phyloP scores from a whole-genome alignment of 306 rosid species.

The Quercus dentata region DNA sequence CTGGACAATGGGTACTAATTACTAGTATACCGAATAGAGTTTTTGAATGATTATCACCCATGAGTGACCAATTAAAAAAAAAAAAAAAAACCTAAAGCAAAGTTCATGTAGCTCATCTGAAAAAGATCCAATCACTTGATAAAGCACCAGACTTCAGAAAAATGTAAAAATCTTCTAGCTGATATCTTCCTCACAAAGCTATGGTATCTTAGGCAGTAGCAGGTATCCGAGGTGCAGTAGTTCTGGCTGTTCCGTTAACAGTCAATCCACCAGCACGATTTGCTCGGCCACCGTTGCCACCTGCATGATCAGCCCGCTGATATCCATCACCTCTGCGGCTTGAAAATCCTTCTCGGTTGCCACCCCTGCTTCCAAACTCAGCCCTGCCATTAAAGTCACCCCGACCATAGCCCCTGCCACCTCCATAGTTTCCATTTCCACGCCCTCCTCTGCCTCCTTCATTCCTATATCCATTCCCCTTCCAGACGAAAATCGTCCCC shows the following conservation, averaged over 20 bases:
- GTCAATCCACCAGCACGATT: constrained; percentile 49
- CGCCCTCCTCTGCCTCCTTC: constrained; percentile 84
- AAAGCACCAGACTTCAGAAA: constrained; percentile 19
- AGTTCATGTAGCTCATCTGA: constrained; percentile 25
- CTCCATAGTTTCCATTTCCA: constrained; percentile 65
- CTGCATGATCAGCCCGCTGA: constrained; percentile 51
- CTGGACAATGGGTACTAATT: not conserved
- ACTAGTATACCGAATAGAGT: constrained; percentile 24
- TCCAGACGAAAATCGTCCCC: constrained; percentile 55
- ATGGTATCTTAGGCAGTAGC: constrained; percentile 56
- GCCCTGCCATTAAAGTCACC: constrained; percentile 47
- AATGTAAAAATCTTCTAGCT: constrained; percentile 14
- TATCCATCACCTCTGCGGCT: constrained; percentile 63
- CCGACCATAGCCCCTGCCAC: constrained; percentile 63
- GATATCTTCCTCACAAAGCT: not conserved
- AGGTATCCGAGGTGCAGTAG: constrained; percentile 41
- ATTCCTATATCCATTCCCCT: constrained; percentile 52
- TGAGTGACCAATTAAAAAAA: constrained; percentile 19
- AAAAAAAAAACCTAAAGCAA: constrained; percentile 17
- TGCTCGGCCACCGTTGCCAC: constrained; percentile 40
- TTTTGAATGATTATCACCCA: constrained; percentile 24
- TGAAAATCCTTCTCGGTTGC: constrained; percentile 48
- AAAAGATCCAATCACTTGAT: constrained; percentile 23
- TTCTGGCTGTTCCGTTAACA: constrained; percentile 39
- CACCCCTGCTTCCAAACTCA: constrained; percentile 58